A percentile compares a stretch with the other conserved stretches of the same genome.
Conservation (phyloP, 1,139 yeast genomes). For the Ogataea hybrid region DNA sequence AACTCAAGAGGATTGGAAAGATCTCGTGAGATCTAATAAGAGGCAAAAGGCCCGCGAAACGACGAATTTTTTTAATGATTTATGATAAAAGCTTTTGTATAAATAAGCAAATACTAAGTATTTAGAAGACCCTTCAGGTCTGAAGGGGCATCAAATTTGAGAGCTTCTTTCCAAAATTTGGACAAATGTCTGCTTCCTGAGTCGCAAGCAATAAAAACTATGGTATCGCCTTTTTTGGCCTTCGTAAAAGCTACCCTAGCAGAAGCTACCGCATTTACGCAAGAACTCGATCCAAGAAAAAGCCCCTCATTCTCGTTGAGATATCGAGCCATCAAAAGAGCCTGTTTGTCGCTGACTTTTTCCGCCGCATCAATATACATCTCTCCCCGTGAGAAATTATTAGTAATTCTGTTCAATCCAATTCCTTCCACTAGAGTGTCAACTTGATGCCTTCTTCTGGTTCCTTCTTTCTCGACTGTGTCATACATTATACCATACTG, state of each 20-base stretch:
- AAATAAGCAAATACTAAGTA: too few species aligned
- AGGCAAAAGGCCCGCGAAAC: slow-evolving; percentile 38
- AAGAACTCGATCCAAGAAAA: too few species aligned
- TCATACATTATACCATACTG: too few species aligned
- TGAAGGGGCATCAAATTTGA: slow-evolving; percentile 22
- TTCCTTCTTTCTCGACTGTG: too few species aligned
- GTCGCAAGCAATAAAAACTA: slow-evolving; percentile 92
- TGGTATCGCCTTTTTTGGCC: slow-evolving; percentile 55
- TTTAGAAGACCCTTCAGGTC: slow-evolving; percentile 22
- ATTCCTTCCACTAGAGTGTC: too few species aligned
- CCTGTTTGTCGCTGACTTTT: too few species aligned
- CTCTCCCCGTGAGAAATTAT: too few species aligned
- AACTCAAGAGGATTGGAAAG: slow-evolving; percentile 82
- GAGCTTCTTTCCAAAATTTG: slow-evolving; percentile 84
- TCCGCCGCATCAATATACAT: too few species aligned
- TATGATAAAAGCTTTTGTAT: neutral
- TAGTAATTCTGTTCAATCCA: too few species aligned
- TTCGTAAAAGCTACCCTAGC: slow-evolving; percentile 55
- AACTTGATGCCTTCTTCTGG: too few species aligned
- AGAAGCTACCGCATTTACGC: slow-evolving; percentile 93
- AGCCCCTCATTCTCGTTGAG: too few species aligned
- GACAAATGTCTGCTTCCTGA: slow-evolving; percentile 87
- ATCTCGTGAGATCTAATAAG: slow-evolving; percentile 63
- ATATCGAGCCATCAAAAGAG: too few species aligned
- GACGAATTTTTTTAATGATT: slow-evolving; percentile 10